Evolutionary conservation across 2,329 filamentous ascomycete species (phyloP).

Genomic region (Aureobasidium mangrovei): DNA sequence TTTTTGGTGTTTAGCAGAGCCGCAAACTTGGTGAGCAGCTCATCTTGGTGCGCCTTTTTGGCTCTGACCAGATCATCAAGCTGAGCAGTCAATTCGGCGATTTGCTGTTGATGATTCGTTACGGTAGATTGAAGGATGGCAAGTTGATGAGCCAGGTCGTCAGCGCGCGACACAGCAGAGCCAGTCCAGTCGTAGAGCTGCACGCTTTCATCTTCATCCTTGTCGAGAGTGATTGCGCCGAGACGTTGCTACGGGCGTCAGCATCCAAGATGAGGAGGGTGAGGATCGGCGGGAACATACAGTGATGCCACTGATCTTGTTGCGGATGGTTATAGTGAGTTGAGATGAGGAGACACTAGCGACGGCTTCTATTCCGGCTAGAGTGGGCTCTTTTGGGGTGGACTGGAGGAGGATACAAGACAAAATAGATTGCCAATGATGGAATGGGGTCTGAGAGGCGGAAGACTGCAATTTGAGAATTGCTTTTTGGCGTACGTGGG

Average conservation of each 20-base stretch:
- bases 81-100: constrained; percentile 52
- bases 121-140: constrained; percentile 27
- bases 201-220: constrained; percentile 50
- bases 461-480: constrained; percentile 45
- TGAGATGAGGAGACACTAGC: constrained; percentile 43
- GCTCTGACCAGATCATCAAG: constrained; percentile 57
- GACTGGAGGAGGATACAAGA: constrained; percentile 46
- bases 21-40: constrained; percentile 60
- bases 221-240: constrained; percentile 52
- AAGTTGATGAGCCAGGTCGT: constrained; percentile 32
- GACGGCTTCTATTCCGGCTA: constrained; percentile 48
- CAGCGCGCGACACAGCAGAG: constrained; percentile 40
- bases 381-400: constrained; percentile 32
- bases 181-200: constrained; percentile 61
- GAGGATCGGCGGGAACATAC: constrained; percentile 34
- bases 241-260: constrained; percentile 50
- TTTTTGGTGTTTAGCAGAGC: constrained; percentile 71
- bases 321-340: constrained; percentile 56
- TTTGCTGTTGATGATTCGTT: constrained; percentile 44
- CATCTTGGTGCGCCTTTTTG: constrained; percentile 59
- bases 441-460: constrained; percentile 46
- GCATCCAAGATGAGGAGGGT: background rate
- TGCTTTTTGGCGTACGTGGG: constrained; percentile 51
- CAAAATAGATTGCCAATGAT: constrained; percentile 61
- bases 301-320: constrained; percentile 59